These are phyloP conservation scores for Penicillium janthinellum DNA, from an alignment of 2,329 filamentous ascomycete species.

Conservation along the genomic window DNA sequence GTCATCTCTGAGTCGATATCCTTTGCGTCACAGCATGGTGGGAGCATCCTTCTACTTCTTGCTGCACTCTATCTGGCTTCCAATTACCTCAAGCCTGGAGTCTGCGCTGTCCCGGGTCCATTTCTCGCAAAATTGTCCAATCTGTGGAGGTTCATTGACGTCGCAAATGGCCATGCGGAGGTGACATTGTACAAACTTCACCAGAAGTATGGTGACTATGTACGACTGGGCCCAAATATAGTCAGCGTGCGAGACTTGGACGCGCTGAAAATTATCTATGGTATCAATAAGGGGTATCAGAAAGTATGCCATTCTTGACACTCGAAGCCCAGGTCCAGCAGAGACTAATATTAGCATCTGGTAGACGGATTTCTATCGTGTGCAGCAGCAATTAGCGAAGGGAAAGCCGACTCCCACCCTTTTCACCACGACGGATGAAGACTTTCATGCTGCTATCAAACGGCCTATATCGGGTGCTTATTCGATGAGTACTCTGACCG, in stretches of 20 bases:
- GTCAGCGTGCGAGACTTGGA: conserved; percentile 26
- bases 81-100: conserved; percentile 19
- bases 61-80: conserved; percentile 10
- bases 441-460: conserved; percentile 45
- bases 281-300: conserved; percentile 23
- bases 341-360: not conserved
- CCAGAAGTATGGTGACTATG: conserved; percentile 23
- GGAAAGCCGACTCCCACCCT: conserved; percentile 24
- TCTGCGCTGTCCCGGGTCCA: conserved; percentile 14
- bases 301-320: conserved; percentile 12
- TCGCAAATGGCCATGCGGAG: conserved; percentile 19
- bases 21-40: conserved; percentile 4
- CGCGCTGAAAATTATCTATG: conserved; percentile 23
- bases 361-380: conserved; percentile 22
- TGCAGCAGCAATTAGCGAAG: conserved; percentile 25
- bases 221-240: conserved; percentile 25
- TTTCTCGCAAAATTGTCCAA: conserved; percentile 19
- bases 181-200: conserved; percentile 19
- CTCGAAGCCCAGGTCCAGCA: not conserved
- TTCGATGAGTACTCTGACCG: conserved; percentile 45
- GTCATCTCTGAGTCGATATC: conserved; percentile 11
- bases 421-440: conserved; percentile 33
- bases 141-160: conserved; percentile 21
- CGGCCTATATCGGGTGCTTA: conserved; percentile 44
- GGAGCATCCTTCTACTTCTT: conserved; percentile 4